These are phyloP conservation scores for Inonotus obliquus DNA, from an alignment of 1,284 basidiomycete genomes.

Conservation along the genomic window DNA sequence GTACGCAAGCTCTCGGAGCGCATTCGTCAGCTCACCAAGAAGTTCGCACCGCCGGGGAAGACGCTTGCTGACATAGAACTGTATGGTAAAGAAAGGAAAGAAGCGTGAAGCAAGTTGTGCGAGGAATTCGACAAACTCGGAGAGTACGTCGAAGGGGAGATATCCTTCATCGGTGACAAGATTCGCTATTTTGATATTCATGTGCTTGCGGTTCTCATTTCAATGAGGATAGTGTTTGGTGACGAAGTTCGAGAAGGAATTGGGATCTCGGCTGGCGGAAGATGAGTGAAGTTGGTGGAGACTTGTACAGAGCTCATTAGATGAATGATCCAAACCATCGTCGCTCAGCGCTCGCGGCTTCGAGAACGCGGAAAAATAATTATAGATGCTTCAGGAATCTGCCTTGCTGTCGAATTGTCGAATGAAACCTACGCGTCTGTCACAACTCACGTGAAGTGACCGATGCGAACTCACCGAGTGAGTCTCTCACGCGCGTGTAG, in stretches of 20 bases:
- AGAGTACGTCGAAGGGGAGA: background rate
- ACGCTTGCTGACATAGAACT: background rate
- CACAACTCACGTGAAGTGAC: too few species aligned
- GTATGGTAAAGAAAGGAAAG: constrained; percentile 2
- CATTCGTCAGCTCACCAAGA: background rate
- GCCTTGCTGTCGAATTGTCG: too few species aligned
- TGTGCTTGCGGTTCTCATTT: background rate
- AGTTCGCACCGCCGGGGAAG: background rate
- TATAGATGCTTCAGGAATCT: too few species aligned
- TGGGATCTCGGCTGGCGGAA: background rate
- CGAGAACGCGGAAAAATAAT: too few species aligned
- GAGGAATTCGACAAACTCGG: background rate
- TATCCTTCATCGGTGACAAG: background rate
- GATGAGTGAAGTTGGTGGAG: background rate
- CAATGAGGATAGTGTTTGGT: background rate
- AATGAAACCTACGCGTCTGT: too few species aligned
- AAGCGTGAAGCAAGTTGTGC: background rate
- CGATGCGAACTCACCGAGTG: too few species aligned
- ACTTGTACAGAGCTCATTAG: background rate
- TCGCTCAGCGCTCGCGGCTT: too few species aligned
- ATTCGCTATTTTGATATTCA: background rate
- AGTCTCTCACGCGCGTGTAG: too few species aligned
- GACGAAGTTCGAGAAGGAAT: background rate
- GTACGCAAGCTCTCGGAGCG: background rate
- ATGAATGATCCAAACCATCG: background rate